phyloP scores from a whole-genome alignment of 2,329 filamentous ascomycete species.

The Cytospora mali region DNA sequence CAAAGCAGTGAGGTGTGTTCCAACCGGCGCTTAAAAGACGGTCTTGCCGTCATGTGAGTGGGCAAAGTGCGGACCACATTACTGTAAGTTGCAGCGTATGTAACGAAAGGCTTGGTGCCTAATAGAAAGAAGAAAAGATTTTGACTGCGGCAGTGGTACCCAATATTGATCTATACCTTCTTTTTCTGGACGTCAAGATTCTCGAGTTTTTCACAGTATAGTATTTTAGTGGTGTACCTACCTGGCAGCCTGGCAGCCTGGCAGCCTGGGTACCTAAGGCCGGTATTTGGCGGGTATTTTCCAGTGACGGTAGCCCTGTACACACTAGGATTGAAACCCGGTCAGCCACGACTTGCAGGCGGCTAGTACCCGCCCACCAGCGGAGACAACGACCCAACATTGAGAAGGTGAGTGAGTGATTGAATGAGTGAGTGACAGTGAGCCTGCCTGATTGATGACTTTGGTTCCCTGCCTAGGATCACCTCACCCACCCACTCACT shows the following conservation, averaged over 20 bases:
- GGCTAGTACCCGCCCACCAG: not conserved
- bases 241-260: too few relatives aligned
- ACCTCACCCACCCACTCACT: not conserved
- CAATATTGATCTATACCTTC: not conserved
- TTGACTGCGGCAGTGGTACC: constrained; percentile 17
- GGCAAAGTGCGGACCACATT: not conserved
- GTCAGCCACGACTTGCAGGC: not conserved
- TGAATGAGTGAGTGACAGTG: too few relatives aligned
- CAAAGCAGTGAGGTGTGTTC: not conserved
- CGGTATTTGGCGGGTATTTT: too few relatives aligned
- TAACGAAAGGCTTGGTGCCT: constrained; percentile 34
- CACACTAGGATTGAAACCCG: not conserved
- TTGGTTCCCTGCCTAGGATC: not conserved
- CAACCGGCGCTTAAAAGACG: not conserved
- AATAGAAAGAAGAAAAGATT: constrained; percentile 7
- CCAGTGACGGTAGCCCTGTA: too few relatives aligned
- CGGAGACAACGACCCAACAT: not conserved
- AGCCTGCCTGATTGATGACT: not conserved
- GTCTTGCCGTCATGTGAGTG: not conserved
- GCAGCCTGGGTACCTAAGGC: too few relatives aligned
- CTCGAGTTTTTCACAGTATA: not conserved
- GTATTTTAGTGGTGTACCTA: not conserved
- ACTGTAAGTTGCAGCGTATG: not conserved
- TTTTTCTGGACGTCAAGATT: not conserved
- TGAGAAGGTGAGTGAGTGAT: not conserved